phyloP scores from a whole-genome alignment of 129 eudicot species.

The Centrapalus pauciflorus region DNA sequence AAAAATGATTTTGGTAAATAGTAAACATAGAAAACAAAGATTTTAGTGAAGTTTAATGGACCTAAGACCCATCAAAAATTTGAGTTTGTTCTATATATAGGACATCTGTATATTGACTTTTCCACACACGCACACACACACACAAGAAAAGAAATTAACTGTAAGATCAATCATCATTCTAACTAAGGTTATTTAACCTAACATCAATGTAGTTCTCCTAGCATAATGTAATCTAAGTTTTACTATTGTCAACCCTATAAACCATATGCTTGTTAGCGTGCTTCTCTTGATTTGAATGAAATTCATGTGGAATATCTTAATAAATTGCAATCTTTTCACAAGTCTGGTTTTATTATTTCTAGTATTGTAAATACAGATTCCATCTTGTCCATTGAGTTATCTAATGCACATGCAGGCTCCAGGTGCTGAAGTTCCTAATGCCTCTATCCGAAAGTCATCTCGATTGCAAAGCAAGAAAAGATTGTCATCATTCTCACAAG shows the following conservation, averaged over 20 bases:
- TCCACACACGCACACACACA: no score
- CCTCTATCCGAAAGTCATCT: constrained; percentile 21
- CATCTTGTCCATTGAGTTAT: neutral
- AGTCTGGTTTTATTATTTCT: neutral
- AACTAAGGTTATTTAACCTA: neutral
- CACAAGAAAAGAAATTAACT: no score
- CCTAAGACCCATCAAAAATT: neutral
- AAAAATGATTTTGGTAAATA: no score
- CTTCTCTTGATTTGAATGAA: neutral
- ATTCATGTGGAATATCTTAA: neutral
- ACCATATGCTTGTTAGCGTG: neutral
- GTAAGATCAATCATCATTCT: no score
- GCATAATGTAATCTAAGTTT: neutral
- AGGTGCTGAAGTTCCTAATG: constrained; percentile 6
- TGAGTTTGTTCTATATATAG: neutral
- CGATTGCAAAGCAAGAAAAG: constrained; percentile 28
- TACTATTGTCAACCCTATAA: neutral
- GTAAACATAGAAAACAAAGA: neutral
- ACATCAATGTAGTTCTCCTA: neutral
- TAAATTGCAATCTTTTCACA: neutral
- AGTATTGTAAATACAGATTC: neutral
- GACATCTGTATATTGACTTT: no score
- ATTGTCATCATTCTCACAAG: constrained; percentile 17
- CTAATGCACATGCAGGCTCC: constrained; percentile 26
- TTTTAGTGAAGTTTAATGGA: neutral